phyloP scores from a whole-genome alignment of 768 basidiomycete genomes.

The Agrocybe pediades region DNA sequence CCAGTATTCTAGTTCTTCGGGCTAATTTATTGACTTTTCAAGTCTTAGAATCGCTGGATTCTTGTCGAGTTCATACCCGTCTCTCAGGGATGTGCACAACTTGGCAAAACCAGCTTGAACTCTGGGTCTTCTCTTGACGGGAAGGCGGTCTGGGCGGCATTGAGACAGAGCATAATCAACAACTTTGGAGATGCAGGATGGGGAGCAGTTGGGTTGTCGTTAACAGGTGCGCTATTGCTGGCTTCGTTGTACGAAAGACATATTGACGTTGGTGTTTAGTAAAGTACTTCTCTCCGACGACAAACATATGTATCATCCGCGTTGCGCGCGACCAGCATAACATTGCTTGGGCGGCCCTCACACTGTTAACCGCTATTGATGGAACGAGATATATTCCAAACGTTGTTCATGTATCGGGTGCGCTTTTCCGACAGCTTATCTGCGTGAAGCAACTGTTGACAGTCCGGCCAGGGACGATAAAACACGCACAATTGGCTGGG shows the following conservation, averaged over 20 bases:
- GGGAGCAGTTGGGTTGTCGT: conserved; percentile 74
- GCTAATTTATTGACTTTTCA: conserved; percentile 8
- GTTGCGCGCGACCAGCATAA: conserved; percentile 81
- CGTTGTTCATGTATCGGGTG: conserved; percentile 82
- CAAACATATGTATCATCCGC: conserved; percentile 83
- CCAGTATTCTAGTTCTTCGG: neutral
- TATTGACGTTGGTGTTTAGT: conserved; percentile 45
- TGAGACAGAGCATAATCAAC: conserved; percentile 66
- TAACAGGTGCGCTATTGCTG: conserved; percentile 54
- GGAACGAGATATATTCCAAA: conserved; percentile 65
- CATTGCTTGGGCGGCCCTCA: conserved; percentile 79
- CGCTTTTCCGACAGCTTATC: conserved; percentile 21
- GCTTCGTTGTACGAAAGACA: neutral
- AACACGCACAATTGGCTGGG: conserved; percentile 79
- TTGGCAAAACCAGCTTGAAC: conserved; percentile 24
- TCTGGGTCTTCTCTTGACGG: conserved; percentile 41
- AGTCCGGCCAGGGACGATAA: conserved; percentile 72
- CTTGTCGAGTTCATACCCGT: conserved; percentile 79
- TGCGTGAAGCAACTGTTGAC: neutral
- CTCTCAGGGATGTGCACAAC: conserved; percentile 23
- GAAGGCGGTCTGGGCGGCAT: conserved; percentile 67
- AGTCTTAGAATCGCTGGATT: conserved; percentile 78
- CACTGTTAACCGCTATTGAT: conserved; percentile 66
- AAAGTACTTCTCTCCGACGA: conserved; percentile 85
- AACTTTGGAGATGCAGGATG: conserved; percentile 88